Evolutionary conservation across 179 eudicot genomes (phyloP), one percentile per base, ranked within the genome.

Genomic region (Silene coronaria): DNA sequence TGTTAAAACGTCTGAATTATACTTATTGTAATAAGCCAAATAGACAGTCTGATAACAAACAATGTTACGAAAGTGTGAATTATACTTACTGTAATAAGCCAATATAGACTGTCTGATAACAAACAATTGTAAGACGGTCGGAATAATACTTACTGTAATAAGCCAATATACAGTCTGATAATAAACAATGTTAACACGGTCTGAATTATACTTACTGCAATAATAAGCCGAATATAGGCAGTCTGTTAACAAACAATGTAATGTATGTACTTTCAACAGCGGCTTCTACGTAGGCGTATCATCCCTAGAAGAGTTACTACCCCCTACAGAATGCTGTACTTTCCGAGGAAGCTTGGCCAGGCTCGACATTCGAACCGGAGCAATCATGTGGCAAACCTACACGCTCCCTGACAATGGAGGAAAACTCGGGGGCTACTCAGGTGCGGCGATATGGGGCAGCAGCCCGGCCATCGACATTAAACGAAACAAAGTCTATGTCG

Each of bases 401-500:
- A 90, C 88, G 1, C 73, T 92, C 9, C 96, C 96, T 0, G 87
- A 90, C 28, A 92, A 92, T 24, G 87, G 86, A 0, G 90, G 93
- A 19, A 70, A 62, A 10, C 65, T 77, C 5, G 90, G 88, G 3
- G 86, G 87, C 6, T 91, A 90, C 80, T 74, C 97, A 0, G 96
- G 97, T 4, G 95, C 90, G 0, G 88, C 89, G 6, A 63, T 91
- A 12, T 91, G 97, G 97, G 97, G 97, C 45, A 91, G 97, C 82
- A 90, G 96, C 80, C 97, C 91, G 1, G 73, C 91, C 53, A 85
- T 92, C 10, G 93, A 92, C 72, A 60, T 75, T 7, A 13, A 6
- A 22, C 71, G 96, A 5, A 81, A 82, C 12, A 87, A 68, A 46
- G 83, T 90, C 19, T 92, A 80, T 27, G 80, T 79, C 0, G 97